Evolutionary conservation across 208 protist species (phyloP).

Genomic region (Herpetomonas samuelpessoai): DNA sequence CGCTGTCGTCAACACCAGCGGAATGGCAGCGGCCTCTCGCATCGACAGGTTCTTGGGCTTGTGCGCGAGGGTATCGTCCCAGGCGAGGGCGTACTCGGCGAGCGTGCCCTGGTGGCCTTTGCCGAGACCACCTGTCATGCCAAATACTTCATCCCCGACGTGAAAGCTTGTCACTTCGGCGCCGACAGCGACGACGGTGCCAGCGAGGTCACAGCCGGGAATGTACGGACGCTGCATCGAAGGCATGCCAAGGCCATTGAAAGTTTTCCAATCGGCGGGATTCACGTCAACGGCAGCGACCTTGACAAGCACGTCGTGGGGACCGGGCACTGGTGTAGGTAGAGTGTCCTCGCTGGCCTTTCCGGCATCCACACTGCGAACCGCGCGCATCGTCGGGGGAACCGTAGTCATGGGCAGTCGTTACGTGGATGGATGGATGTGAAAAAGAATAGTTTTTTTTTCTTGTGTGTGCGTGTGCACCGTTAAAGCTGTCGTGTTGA

Average conservation of each 20-base stretch:
- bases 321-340: constrained; percentile 9
- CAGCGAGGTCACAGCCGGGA: constrained; percentile 11
- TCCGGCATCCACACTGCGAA: background rate
- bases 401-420: constrained; percentile 3
- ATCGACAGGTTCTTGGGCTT: constrained; percentile 11
- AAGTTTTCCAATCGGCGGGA: constrained; percentile 14
- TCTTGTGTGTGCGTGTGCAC: background rate
- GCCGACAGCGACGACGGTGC: constrained; percentile 14
- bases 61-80: background rate
- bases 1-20: constrained; percentile 13
- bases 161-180: constrained; percentile 3
- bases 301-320: constrained; percentile 14
- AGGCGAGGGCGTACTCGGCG: constrained; percentile 16
- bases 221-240: constrained; percentile 6
- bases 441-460: background rate
- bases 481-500: too few species aligned
- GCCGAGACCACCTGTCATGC: constrained; percentile 15
- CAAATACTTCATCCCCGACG: constrained; percentile 17
- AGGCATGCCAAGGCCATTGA: background rate
- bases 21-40: constrained; percentile 17
- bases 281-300: constrained; percentile 10
- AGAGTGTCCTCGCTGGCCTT: constrained; percentile 9
- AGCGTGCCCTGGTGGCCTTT: constrained; percentile 14
- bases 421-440: background rate
- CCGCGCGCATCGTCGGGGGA: constrained; percentile 10